A percentile compares a stretch with the other conserved stretches of the same genome.
Conservation (phyloP, 257 asterid genomes). For the Ehretia macrophylla region DNA sequence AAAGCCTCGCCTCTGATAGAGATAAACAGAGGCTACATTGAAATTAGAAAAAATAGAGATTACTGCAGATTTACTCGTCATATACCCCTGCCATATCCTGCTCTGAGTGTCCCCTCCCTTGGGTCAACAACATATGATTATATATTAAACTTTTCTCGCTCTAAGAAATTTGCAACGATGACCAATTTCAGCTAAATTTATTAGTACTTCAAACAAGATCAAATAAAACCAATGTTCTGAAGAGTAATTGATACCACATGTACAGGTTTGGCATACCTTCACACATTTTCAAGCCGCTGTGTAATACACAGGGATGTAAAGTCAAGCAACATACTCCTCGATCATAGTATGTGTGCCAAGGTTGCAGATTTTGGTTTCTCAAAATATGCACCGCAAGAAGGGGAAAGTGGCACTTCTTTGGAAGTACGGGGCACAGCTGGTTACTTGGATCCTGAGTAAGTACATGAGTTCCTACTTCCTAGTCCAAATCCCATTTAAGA, state of each 20-base stretch:
- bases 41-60: no score
- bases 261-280: constrained; percentile 79
- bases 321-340: constrained; percentile 87
- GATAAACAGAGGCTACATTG: no score
- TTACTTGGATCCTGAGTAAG: constrained; percentile 86
- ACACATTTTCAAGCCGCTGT: constrained; percentile 70
- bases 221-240: constrained; percentile 4
- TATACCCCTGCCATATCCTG: no score
- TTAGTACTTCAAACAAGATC: neutral
- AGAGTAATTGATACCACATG: neutral
- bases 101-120: no score
- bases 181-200: no score
- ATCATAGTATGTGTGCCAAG: constrained; percentile 86
- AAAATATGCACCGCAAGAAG: constrained; percentile 90
- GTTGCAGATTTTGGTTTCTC: constrained; percentile 90
- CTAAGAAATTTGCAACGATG: no score
- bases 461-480: constrained; percentile 12
- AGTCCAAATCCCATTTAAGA: neutral
- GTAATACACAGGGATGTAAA: constrained; percentile 89
- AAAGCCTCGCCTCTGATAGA: no score
- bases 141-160: no score
- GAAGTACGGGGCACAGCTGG: constrained; percentile 91
- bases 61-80: no score
- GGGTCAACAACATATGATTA: no score
- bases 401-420: constrained; percentile 72